Base-by-base conservation (phyloP, 257 asterid species). In the Solanum chilense region DNA sequence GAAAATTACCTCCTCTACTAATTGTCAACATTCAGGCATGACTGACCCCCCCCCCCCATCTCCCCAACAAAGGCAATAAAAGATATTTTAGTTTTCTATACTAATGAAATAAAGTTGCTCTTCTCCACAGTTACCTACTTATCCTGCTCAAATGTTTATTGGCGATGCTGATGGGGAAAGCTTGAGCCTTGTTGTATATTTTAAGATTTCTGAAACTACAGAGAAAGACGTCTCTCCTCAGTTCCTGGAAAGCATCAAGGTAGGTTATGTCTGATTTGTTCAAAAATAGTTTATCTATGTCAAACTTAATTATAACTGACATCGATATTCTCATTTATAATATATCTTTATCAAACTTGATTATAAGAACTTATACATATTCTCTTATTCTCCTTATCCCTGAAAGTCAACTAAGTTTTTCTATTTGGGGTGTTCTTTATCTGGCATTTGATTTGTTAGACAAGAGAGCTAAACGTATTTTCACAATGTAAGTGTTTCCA, bases 131-230 rank as follows among this genome's bases (percentile, higher is more conserved):
- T 92, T 97, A 88, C 99, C 99, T 4, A 84, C 97, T 47, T 97
- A 97, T 90, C 95, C 98, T 14, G 91, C 98, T 66, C 90, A 97
- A 58, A 88, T 97, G 89, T 97, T 97, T 90, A 94, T 93, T 88
- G 98, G 99, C 21, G 99, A 96, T 86, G 88, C 93, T 20, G 98
- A 96, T 23, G 99, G 99, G 27, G 98, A 97, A 91, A 98, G 98
- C 88, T 90, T 96, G 90, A 94, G 97, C 90, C 95, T 96, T 47
- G 99, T 96, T 23, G 88, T 97, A 88, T 96, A 94, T 87, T 97
- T 95, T 88, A 97, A 93, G 90, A 93, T 97, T 87, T 93, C 96
- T 6, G 99, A 97, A 84, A 92, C 86, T 85, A 92, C 86, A 41
- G 94, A 94, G 78, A 90, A 90, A 88, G 98, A 94, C 85, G 90